Evolutionary conservation across 768 basidiomycete species (phyloP).

Genomic region (Hericium coralloides): DNA sequence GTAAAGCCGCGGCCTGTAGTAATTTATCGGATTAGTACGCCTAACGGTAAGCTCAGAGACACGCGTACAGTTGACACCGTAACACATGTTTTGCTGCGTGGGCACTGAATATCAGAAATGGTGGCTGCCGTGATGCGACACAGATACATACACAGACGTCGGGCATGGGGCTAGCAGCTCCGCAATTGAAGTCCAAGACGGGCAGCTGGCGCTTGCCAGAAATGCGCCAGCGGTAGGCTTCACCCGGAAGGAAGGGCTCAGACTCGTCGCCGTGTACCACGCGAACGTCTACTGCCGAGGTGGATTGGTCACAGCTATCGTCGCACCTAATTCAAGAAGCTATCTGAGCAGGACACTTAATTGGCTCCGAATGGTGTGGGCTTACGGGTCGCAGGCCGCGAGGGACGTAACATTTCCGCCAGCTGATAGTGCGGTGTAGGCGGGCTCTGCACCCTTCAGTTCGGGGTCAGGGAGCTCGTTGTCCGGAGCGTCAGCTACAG

Average conservation of each 20-base stretch:
- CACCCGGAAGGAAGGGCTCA: background rate
- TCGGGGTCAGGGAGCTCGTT: too few species aligned
- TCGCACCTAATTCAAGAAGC: too few species aligned
- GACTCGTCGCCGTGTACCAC: background rate
- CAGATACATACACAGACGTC: background rate
- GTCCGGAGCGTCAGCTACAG: too few species aligned
- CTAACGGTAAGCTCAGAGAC: background rate
- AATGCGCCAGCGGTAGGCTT: background rate
- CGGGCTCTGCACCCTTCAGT: too few species aligned
- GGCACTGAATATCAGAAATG: background rate
- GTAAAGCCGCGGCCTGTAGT: background rate
- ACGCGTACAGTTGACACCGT: background rate
- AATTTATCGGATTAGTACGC: background rate
- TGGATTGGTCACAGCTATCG: background rate
- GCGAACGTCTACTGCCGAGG: background rate
- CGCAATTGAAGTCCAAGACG: background rate
- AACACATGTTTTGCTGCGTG: background rate
- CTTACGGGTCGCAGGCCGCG: too few species aligned
- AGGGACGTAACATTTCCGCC: too few species aligned
- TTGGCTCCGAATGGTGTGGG: too few species aligned
- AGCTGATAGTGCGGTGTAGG: too few species aligned
- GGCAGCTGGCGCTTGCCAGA: background rate
- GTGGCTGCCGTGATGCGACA: background rate
- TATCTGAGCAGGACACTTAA: too few species aligned
- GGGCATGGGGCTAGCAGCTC: background rate